Evolutionary conservation across 176 grass and related monocot species (phyloP), one percentile per base, ranked within the genome.

Genomic region (Panicum miliaceum): DNA sequence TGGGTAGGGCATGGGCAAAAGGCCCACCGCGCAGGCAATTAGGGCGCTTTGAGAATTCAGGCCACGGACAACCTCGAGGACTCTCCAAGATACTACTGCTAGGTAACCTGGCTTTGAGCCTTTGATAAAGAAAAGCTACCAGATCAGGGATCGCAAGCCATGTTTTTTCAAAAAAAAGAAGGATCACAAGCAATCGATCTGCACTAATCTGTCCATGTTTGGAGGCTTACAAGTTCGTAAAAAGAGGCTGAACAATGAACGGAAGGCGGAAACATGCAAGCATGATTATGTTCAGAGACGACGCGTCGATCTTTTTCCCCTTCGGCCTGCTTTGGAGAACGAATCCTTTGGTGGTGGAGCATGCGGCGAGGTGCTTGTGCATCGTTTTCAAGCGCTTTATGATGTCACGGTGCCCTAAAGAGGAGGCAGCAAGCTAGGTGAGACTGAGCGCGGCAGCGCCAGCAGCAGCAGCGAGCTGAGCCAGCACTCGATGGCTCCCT

Each of bases 341-440:
- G 11, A 59, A 35, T 41, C 40, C 52, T 43, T 45, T 9, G 5
- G 35, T 47, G 41, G 67, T 15, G 67, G 51, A 54, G 62, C 58
- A 29, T 12, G 29, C 63, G 5, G 9, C 26, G 23, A 52, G 12
- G 43, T 22, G 48, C 41, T 63, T 64, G 37, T 2, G 51, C 51
- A 52, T 58, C 45, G 16, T 36, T 74, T 83, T 64, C 45, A 51
- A 53, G 34, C 35, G 71, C 59, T 75, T 75, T 75, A 64, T 84
- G 82, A 41, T 65, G 82, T 42, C 71, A 41, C 34, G 51, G 35
- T 76, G 36, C 34, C 60, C 73, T 16, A 84, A 84, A 67, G 71
- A 66, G 71, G 60, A 27, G 72, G 71, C 82, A 67, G 34, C 71
- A 23, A 56, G 48, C 12, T 18, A 46, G 41, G 54, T 27, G 54